Conservation (phyloP, 1,139 yeast species). For the Blastobotrys proliferans region DNA sequence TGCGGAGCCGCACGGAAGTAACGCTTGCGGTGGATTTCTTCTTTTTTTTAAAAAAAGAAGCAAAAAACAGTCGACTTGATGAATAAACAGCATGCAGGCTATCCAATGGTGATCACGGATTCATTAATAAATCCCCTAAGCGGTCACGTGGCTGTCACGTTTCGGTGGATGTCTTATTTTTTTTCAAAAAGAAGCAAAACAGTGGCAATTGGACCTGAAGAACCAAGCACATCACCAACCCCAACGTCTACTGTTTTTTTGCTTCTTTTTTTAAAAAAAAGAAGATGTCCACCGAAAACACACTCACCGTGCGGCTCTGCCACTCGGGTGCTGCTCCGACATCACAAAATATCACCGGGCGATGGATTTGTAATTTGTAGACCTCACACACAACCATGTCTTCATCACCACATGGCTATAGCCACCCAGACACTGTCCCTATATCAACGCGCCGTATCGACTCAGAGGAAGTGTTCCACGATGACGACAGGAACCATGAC, state of each 20-base stretch:
- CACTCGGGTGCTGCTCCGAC: neutral
- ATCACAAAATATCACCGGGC: neutral
- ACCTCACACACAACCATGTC: neutral
- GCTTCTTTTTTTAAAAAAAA: neutral
- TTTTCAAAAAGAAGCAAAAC: neutral
- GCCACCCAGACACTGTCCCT: constrained; percentile 8
- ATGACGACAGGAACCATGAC: constrained; percentile 3
- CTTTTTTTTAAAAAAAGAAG: no score
- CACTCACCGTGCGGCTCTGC: neutral
- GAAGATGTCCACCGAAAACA: neutral
- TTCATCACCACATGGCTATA: constrained; percentile 35
- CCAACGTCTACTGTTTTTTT: neutral
- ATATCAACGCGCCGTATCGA: constrained; percentile 1
- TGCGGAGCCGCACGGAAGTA: no score
- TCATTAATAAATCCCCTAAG: neutral
- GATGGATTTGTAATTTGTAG: neutral
- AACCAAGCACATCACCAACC: neutral
- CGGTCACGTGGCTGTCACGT: neutral
- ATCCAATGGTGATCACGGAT: no score
- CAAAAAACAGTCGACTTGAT: neutral
- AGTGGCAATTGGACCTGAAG: neutral
- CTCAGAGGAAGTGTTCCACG: neutral
- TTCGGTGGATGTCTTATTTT: neutral
- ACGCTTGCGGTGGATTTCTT: no score
- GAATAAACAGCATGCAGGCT: no score